Evolutionary conservation across 2,329 filamentous ascomycete genomes (phyloP), one percentile per base, ranked within the genome.

Genomic region (Aspergillus novofumigatus): DNA sequence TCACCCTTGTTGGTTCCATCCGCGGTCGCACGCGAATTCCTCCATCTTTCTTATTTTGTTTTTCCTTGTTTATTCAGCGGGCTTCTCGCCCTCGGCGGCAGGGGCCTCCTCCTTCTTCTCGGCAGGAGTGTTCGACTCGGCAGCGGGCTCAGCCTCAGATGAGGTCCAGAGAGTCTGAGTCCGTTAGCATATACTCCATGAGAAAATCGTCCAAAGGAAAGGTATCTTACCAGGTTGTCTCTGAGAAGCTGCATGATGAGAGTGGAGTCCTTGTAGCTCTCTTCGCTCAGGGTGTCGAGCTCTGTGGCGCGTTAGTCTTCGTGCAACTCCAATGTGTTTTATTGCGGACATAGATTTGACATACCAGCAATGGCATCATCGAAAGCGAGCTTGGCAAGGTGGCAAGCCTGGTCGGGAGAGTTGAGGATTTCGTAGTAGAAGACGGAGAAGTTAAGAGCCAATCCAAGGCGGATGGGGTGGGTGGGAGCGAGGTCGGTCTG

Each of bases 361-460:
- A 64, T 76, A 86, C 84, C 85, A 71, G 92, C 92, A 85, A 97
- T 97, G 67, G 93, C 93, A 80, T 97, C 93, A 73, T 96, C 91
- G 74, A 96, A 96, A 58, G 91, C 91, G 78, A 93, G 90, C 86
- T 96, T 96, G 79, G 91, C 93, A 68, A 97, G 87, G 79, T 96
- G 92, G 88, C 93, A 97, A 75, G 92, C 93, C 82, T 95, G 93
- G 78, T 97, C 94, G 64, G 93, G 93, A 47, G 93, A 92, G 85
- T 97, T 99, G 73, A 97, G 85, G 77, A 97, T 99, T 87, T 99
- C 91, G 79, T 99, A 99, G 88, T 97, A 97, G 86, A 97, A 97
- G 73, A 97, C 92, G 65, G 92, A 96, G 85, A 95, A 95, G 88
- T 96, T 96, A 67, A 96, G 85, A 70, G 91, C 91, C 66, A 96